Percentiles rank a stretch among this genome's conserved stretches.
Conservation (phyloP, 371 early-diverging fungal species). For the Actinomortierella wolfii region DNA sequence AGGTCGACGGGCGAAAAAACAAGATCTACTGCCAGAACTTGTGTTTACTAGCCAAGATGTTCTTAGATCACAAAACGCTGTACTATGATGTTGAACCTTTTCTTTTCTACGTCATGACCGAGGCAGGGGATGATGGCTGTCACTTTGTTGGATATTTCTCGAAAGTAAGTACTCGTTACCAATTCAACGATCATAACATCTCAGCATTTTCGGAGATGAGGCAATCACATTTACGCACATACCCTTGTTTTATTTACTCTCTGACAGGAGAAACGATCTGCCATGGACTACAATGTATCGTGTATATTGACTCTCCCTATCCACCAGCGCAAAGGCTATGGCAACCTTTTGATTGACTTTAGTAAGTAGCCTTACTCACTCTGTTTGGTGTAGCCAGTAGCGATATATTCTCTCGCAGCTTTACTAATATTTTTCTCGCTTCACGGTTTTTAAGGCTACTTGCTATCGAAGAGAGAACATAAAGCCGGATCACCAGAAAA, state of each 20-base stretch:
- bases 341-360: conserved; percentile 96
- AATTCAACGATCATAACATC: background rate
- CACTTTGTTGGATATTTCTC: conserved; percentile 99
- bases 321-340: conserved; percentile 98
- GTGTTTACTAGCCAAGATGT: conserved; percentile 97
- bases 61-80: conserved; percentile 99
- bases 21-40: conserved; percentile 98
- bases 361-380: conserved; percentile 53
- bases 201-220: no score
- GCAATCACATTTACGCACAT: no score
- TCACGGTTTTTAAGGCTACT: conserved; percentile 61
- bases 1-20: conserved; percentile 95
- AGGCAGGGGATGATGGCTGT: conserved; percentile 77
- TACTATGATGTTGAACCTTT: conserved; percentile 99
- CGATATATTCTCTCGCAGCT: background rate
- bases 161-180: conserved; percentile 64
- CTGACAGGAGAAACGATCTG: conserved; percentile 85
- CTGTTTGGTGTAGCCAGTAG: background rate
- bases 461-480: conserved; percentile 87
- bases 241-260: no score
- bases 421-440: background rate
- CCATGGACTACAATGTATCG: conserved; percentile 94
- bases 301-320: conserved; percentile 98
- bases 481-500: conserved; percentile 96
- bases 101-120: conserved; percentile 96